Evolutionary conservation across 805 yeast genomes (phyloP).

Genomic region (Saccharomycopsis babjevae): DNA sequence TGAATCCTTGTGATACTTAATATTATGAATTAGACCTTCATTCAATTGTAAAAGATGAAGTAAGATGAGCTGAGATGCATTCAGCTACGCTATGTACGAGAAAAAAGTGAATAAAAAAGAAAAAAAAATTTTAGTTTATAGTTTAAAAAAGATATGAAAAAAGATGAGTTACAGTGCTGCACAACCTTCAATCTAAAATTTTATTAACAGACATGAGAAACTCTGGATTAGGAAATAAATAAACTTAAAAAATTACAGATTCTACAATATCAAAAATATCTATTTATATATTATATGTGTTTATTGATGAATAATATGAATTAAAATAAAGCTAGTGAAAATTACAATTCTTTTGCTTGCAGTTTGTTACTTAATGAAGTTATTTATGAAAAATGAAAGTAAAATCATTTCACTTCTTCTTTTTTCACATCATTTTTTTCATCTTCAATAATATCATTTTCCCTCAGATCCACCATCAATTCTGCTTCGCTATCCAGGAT

Average conservation of each 20-base stretch:
- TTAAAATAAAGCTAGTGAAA: too few relatives aligned
- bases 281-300: too few relatives aligned
- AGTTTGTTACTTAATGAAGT: not conserved
- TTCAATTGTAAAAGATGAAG: too few relatives aligned
- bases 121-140: not conserved
- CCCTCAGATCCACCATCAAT: not conserved
- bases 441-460: not conserved
- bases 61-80: not conserved
- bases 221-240: too few relatives aligned
- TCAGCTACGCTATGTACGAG: not conserved
- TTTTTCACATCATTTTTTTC: not conserved
- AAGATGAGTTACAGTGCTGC: not conserved
- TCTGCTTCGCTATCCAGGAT: not conserved
- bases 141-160: not conserved
- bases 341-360: not conserved
- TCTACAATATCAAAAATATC: too few relatives aligned
- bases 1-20: too few relatives aligned
- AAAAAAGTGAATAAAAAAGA: not conserved
- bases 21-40: too few relatives aligned
- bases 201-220: conserved; percentile 7
- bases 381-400: not conserved
- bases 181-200: not conserved
- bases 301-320: too few relatives aligned
- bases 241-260: too few relatives aligned
- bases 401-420: not conserved